Base-by-base conservation (phyloP, 2,329 filamentous ascomycete genomes). In the Monilinia laxa region DNA sequence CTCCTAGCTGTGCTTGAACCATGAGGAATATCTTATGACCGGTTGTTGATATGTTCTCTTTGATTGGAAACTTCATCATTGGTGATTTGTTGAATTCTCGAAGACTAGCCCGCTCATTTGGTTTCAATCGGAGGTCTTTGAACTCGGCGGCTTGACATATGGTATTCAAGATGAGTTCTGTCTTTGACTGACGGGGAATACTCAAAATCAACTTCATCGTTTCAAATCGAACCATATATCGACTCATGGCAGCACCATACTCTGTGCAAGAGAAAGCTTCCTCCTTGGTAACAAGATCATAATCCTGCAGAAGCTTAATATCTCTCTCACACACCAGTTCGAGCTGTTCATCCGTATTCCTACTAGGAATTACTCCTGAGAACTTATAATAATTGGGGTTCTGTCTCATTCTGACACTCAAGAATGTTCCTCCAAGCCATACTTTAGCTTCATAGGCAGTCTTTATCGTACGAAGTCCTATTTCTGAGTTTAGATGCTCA, bases 401-500 rank as follows among this genome's bases (percentile, higher is more conserved):
- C 59, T 87, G 82, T 68, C 85, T 83, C 62, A 96, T 81, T 18
- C 92, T 84, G 49, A 95, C 88, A 69, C 88, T 90, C 11, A 96
- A 80, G 72, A 96, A 96, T 0, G 92, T 95, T 1, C 91, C 87
- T 9, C 80, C 80, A 25, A 96, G 84, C 92, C 92, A 96, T 68
- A 80, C 82, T 69, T 87, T 88, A 14, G 92, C 92, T 0, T 87
- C 85, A 1, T 81, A 75, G 0, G 89, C 75, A 71, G 89, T 84
- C 6, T 79, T 83, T 64, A 96, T 87, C 0, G 90, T 93, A 0
- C 90, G 88, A 1, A 96, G 81, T 1, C 89, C 88, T 58, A 94
- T 89, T 74, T 96, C 92, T 2, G 92, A 92, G 73, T 96, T 96
- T 70, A 96, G 77, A 73, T 96, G 91, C 70, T 94, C 91, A 59